Evolutionary conservation across 768 basidiomycete species (phyloP).

Genomic region (Tephrocybe sp.): DNA sequence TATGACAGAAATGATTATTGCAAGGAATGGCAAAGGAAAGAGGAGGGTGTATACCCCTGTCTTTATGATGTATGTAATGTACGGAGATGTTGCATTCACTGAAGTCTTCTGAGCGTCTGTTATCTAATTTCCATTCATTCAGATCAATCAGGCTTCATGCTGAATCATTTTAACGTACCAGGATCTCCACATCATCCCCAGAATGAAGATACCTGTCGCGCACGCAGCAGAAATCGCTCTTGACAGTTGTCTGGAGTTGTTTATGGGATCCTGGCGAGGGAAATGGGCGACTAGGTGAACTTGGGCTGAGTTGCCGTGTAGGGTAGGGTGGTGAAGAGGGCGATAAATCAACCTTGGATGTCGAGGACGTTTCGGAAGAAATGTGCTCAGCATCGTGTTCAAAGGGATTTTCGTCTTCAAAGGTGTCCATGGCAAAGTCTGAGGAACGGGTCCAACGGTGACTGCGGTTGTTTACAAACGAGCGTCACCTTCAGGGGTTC

Average conservation of each 20-base stretch:
- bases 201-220: slow-evolving; percentile 79
- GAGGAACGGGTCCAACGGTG: neutral
- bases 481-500: no score
- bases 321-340: slow-evolving; percentile 57
- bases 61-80: slow-evolving; percentile 92
- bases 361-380: slow-evolving; percentile 54
- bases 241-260: slow-evolving; percentile 52
- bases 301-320: slow-evolving; percentile 47
- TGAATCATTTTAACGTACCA: slow-evolving; percentile 45
- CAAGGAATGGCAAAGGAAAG: slow-evolving; percentile 3
- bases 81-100: slow-evolving; percentile 82
- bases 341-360: slow-evolving; percentile 53
- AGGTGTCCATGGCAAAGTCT: slow-evolving; percentile 38
- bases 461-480: slow-evolving; percentile 11
- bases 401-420: slow-evolving; percentile 71
- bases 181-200: slow-evolving; percentile 79
- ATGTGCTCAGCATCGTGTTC: slow-evolving; percentile 47
- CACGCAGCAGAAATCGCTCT: slow-evolving; percentile 77
- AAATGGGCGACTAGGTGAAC: slow-evolving; percentile 48
- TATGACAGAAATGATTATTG: slow-evolving; percentile 29
- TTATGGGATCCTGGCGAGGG: slow-evolving; percentile 59
- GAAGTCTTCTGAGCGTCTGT: slow-evolving; percentile 95
- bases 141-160: neutral
- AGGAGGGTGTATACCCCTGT: slow-evolving; percentile 64
- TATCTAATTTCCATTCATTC: slow-evolving; percentile 55